Conservation (phyloP, 2,329 filamentous ascomycete genomes). For the Epichloe elymi region DNA sequence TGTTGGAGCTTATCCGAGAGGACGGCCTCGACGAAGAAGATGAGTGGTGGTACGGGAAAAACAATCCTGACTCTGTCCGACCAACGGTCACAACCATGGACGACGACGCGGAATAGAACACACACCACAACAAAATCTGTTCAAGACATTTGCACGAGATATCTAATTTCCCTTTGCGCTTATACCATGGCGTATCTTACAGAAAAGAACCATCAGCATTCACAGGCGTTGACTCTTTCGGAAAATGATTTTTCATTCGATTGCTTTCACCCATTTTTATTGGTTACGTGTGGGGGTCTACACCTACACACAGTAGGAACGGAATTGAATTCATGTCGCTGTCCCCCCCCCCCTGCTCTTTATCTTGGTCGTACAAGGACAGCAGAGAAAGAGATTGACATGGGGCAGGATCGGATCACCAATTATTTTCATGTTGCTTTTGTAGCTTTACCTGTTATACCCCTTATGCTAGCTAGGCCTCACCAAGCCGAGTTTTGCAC, state of each 20-base stretch:
- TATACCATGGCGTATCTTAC: neutral
- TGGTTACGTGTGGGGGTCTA: neutral
- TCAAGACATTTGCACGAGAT: neutral
- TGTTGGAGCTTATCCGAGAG: slow-evolving; percentile 51
- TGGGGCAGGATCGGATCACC: neutral
- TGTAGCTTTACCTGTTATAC: neutral
- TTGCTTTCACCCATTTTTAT: neutral
- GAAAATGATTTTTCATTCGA: neutral
- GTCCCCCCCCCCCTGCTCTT: too few relatives aligned
- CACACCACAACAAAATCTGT: neutral
- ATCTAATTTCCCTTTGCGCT: neutral
- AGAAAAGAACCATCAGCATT: slow-evolving; percentile 1
- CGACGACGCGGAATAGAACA: slow-evolving; percentile 31
- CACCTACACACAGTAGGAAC: neutral
- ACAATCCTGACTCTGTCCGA: slow-evolving; percentile 39
- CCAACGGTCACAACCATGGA: slow-evolving; percentile 37
- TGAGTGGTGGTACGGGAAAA: slow-evolving; percentile 47
- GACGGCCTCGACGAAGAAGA: slow-evolving; percentile 46
- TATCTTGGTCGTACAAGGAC: neutral
- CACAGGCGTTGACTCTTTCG: slow-evolving; percentile 5
- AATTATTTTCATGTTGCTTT: neutral
- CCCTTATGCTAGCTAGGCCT: neutral
- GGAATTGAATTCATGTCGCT: neutral
- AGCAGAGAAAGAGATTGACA: neutral
- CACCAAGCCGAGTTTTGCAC: neutral